These are phyloP conservation scores for Cytospora piceae DNA, from an alignment of 2,329 filamentous ascomycete genomes.

Conservation along the genomic window DNA sequence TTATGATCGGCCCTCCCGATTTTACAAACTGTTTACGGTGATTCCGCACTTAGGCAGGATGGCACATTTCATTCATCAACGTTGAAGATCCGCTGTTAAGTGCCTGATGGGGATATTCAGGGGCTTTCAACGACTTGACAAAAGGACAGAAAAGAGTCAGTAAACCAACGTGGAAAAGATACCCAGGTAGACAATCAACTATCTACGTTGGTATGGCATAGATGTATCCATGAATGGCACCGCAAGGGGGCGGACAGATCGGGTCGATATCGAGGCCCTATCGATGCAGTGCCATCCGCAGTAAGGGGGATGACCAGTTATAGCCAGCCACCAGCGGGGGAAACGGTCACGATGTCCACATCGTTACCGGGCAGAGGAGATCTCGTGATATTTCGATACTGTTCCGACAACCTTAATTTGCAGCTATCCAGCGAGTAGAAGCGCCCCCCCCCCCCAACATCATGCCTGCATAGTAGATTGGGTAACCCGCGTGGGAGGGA, in stretches of 20 bases:
- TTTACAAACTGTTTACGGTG: background rate
- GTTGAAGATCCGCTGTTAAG: background rate
- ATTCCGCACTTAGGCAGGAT: background rate
- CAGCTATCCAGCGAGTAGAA: constrained; percentile 12
- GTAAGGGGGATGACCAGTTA: background rate
- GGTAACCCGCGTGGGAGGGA: background rate
- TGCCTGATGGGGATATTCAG: background rate
- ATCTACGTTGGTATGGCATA: too few relatives aligned
- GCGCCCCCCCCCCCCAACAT: constrained; percentile 26
- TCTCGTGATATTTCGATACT: constrained; percentile 17
- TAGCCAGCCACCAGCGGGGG: background rate
- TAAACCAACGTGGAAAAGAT: background rate
- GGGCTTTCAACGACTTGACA: background rate
- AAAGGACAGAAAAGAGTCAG: background rate
- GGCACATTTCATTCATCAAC: background rate
- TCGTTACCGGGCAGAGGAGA: background rate
- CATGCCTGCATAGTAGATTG: background rate
- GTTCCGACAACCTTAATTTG: background rate
- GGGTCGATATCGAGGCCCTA: background rate
- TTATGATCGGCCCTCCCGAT: background rate
- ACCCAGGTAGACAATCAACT: too few relatives aligned
- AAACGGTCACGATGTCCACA: constrained; percentile 20
- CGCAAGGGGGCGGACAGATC: background rate
- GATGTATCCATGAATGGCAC: too few relatives aligned
- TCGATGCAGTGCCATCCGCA: background rate